Evolutionary conservation across 1,139 yeast species (phyloP).

Genomic region (Yamadazyma diospyri): DNA sequence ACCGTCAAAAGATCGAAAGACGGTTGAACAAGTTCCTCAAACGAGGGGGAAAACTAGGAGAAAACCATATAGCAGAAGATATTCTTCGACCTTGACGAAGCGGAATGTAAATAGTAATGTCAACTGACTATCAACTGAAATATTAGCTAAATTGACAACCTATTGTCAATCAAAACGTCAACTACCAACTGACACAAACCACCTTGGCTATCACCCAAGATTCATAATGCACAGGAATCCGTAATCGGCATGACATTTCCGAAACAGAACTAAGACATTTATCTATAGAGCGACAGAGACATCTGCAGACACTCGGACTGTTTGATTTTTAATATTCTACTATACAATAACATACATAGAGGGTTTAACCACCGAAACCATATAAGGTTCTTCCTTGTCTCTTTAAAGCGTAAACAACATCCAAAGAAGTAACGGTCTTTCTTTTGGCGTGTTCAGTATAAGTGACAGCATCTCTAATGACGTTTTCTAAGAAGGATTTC

Average conservation of each 20-base stretch:
- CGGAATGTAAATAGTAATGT: background rate
- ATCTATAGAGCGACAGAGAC: background rate
- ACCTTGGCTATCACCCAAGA: no score
- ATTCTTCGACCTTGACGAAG: no score
- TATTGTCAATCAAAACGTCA: no score
- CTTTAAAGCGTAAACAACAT: conserved; percentile 38
- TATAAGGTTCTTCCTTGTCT: conserved; percentile 99
- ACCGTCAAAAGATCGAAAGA: conserved; percentile 28
- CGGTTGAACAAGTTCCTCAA: conserved; percentile 22
- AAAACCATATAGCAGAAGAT: conserved; percentile 1
- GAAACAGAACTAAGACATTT: no score
- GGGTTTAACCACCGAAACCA: conserved; percentile 96
- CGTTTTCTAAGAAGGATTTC: conserved; percentile 93
- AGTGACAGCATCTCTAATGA: conserved; percentile 98
- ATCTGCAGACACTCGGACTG: no score
- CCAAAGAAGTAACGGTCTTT: conserved; percentile 59
- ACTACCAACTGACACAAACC: no score
- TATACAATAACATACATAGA: conserved; percentile 14
- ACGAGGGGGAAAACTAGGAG: conserved; percentile 29
- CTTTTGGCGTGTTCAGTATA: conserved; percentile 99
- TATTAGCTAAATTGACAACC: no score
- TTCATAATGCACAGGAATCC: no score
- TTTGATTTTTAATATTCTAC: no score
- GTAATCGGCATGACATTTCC: no score
- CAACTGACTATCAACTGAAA: no score